Evolutionary conservation across 2,329 filamentous ascomycete species (phyloP).

Genomic region (Beauveria australis): DNA sequence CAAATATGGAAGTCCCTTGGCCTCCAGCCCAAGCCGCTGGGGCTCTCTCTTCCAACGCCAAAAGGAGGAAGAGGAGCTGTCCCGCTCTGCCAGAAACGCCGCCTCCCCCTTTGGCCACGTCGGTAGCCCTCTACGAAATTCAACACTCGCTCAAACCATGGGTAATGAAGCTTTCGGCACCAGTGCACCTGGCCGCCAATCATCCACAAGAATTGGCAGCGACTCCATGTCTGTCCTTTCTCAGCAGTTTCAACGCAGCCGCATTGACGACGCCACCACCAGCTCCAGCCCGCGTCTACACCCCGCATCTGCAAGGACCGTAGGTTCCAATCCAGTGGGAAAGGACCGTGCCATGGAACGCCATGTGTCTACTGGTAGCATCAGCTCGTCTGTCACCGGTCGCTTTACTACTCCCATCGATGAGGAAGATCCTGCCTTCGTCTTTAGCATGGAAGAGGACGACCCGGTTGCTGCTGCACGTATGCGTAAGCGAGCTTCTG

Average conservation of each 20-base stretch:
- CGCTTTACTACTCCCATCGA: constrained; percentile 58
- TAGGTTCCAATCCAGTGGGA: constrained; percentile 32
- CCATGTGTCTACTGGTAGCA: constrained; percentile 52
- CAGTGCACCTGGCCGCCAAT: constrained; percentile 31
- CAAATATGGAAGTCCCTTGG: constrained; percentile 55
- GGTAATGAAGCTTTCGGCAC: constrained; percentile 36
- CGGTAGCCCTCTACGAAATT: constrained; percentile 57
- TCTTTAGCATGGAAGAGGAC: constrained; percentile 58
- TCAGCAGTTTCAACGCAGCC: constrained; percentile 54
- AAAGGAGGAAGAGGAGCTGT: constrained; percentile 47
- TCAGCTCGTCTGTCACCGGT: constrained; percentile 44
- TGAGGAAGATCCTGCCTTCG: constrained; percentile 55
- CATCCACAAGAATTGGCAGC: constrained; percentile 32
- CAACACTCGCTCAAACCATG: constrained; percentile 49
- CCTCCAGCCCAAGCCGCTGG: constrained; percentile 53
- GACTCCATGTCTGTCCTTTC: constrained; percentile 51
- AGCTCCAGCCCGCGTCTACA: constrained; percentile 42
- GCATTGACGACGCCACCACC: constrained; percentile 39
- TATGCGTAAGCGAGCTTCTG: constrained; percentile 41
- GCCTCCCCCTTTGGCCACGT: constrained; percentile 57
- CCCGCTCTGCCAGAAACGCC: constrained; percentile 27
- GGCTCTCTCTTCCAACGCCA: constrained; percentile 52
- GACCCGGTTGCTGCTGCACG: constrained; percentile 38
- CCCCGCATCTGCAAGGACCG: constrained; percentile 36
- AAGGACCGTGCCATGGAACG: constrained; percentile 41